Percentiles rank a stretch among this genome's conserved stretches.
phyloP scores from a whole-genome alignment of 192 early-diverging fungal species.

The Physocladia obscura region DNA sequence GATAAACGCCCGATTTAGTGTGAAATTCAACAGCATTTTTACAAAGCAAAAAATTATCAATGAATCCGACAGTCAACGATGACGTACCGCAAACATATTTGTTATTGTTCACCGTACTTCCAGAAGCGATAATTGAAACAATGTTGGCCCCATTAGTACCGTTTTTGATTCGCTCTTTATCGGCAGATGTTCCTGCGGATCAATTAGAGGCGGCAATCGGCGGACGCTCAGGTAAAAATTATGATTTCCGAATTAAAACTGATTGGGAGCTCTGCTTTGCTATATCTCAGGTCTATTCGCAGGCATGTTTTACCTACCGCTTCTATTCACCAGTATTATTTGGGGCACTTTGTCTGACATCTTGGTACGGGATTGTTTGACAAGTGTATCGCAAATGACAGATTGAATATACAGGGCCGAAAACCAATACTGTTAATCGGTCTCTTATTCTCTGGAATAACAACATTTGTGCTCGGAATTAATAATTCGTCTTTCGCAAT shows the following conservation, averaged over 20 bases:
- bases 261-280: no score
- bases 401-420: background rate
- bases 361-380: background rate
- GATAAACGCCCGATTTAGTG: no score
- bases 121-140: slow-evolving; percentile 46
- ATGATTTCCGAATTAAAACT: background rate
- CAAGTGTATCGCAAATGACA: background rate
- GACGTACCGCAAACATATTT: slow-evolving; percentile 27
- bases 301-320: slow-evolving; percentile 46
- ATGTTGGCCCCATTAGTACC: slow-evolving; percentile 48
- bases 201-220: background rate
- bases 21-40: no score
- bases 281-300: slow-evolving; percentile 42
- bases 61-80: background rate
- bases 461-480: slow-evolving; percentile 20
- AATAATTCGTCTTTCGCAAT: slow-evolving; percentile 21
- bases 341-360: slow-evolving; percentile 48
- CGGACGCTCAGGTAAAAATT: slow-evolving; percentile 1
- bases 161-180: slow-evolving; percentile 38
- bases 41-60: no score
- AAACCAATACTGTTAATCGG: slow-evolving; percentile 18
- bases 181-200: background rate
- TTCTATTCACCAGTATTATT: slow-evolving; percentile 47
- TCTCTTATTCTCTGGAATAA: slow-evolving; percentile 9
- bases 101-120: slow-evolving; percentile 37